Evolutionary conservation across 2,329 filamentous ascomycete species (phyloP).

Genomic region (Penicillium sp.): DNA sequence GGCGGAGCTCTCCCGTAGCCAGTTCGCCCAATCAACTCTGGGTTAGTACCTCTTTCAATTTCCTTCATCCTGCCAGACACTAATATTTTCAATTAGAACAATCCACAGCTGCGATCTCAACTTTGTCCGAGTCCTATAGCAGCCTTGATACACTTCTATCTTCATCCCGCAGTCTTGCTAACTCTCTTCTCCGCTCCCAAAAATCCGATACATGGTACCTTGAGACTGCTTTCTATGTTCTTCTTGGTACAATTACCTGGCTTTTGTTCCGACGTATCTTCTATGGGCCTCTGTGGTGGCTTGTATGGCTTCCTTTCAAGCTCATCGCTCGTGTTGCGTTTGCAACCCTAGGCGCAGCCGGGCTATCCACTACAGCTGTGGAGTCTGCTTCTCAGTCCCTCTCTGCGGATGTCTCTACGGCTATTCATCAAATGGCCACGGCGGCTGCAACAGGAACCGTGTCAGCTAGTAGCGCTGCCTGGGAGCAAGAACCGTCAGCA

Average conservation of each 20-base stretch:
- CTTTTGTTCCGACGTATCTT: slow-evolving; percentile 78
- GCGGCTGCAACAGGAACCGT: slow-evolving; percentile 15
- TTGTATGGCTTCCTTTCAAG: slow-evolving; percentile 78
- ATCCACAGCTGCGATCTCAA: slow-evolving; percentile 75
- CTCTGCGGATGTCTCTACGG: slow-evolving; percentile 18
- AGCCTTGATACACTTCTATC: slow-evolving; percentile 73
- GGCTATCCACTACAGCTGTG: slow-evolving; percentile 32
- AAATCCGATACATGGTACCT: slow-evolving; percentile 99
- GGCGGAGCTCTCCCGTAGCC: slow-evolving; percentile 76
- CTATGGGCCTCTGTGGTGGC: slow-evolving; percentile 88
- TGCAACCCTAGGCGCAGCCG: slow-evolving; percentile 54
- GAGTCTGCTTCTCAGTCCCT: slow-evolving; percentile 23
- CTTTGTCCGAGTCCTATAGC: slow-evolving; percentile 77
- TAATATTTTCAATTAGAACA: slow-evolving; percentile 50
- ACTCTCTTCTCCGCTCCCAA: slow-evolving; percentile 76
- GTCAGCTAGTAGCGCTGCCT: slow-evolving; percentile 14
- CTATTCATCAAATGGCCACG: slow-evolving; percentile 23
- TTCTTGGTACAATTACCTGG: slow-evolving; percentile 76
- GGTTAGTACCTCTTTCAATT: slow-evolving; percentile 27
- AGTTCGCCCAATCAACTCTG: slow-evolving; percentile 86
- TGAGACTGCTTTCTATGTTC: slow-evolving; percentile 80
- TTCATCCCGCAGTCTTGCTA: slow-evolving; percentile 70
- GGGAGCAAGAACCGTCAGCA: slow-evolving; percentile 21
- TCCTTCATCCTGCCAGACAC: not conserved
- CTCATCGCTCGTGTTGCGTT: slow-evolving; percentile 60